Conservation (phyloP, 129 eudicot genomes). For the Arctium lappa region DNA sequence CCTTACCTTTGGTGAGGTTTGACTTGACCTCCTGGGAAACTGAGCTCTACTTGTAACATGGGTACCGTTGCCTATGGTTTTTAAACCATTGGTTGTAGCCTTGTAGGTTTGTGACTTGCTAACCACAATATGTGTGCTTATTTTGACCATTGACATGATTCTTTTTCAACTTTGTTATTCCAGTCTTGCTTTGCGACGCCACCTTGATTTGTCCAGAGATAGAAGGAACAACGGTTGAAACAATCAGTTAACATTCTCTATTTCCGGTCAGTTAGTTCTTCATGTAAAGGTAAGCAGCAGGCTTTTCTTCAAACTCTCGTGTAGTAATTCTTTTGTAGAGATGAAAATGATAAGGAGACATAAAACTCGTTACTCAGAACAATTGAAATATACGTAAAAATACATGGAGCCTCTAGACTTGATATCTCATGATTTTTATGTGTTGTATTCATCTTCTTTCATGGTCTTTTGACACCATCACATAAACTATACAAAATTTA, state of each 20-base stretch:
- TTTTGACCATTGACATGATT: slow-evolving; percentile 4
- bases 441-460: background rate
- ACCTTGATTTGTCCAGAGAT: slow-evolving; percentile 29
- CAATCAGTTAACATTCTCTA: slow-evolving; percentile 11
- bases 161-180: background rate
- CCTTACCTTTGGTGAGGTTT: too few relatives aligned
- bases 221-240: background rate
- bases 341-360: background rate
- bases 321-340: slow-evolving; percentile 28
- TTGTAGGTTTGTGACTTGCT: background rate
- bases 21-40: too few relatives aligned
- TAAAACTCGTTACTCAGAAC: background rate
- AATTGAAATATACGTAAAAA: slow-evolving; percentile 4
- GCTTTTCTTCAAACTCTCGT: background rate
- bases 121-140: background rate
- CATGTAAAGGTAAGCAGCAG: slow-evolving; percentile 16
- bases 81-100: too few relatives aligned
- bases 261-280: background rate
- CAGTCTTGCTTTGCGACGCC: slow-evolving; percentile 36
- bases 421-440: background rate
- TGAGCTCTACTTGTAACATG: too few relatives aligned
- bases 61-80: too few relatives aligned
- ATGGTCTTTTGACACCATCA: background rate
- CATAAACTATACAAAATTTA: background rate
- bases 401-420: background rate